Conservation (phyloP, 345 rosid genomes). For the Toxicodendron radicans region DNA sequence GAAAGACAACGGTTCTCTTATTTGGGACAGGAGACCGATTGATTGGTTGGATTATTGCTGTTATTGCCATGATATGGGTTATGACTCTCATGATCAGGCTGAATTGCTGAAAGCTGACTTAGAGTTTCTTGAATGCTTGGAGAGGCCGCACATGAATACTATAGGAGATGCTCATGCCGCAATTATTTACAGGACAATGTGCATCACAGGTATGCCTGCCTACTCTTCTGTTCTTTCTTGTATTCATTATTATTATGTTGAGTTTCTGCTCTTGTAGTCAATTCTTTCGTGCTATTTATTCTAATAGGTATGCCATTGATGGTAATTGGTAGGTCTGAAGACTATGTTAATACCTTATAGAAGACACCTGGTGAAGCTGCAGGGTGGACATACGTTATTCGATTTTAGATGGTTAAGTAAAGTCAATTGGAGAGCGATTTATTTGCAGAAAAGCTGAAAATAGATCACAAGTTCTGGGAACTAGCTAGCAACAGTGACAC, state of each 20-base stretch:
- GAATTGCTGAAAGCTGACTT: constrained; percentile 81
- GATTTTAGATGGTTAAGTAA: constrained; percentile 70
- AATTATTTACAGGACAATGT: constrained; percentile 80
- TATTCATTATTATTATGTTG: neutral
- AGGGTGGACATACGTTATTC: constrained; percentile 47
- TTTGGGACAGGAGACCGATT: constrained; percentile 94
- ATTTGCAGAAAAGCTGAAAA: constrained; percentile 51
- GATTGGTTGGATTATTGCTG: constrained; percentile 98
- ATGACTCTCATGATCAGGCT: constrained; percentile 88
- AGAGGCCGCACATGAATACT: constrained; percentile 56
- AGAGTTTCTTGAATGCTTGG: constrained; percentile 89
- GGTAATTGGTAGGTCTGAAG: constrained; percentile 79
- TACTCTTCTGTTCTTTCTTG: constrained; percentile 1
- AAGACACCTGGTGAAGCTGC: constrained; percentile 63
- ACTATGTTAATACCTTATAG: constrained; percentile 81
- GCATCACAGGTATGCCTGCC: constrained; percentile 62
- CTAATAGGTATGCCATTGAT: constrained; percentile 16
- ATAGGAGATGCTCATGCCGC: constrained; percentile 69
- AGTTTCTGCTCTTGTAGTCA: neutral
- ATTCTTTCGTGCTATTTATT: constrained; percentile 10
- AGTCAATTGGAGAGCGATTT: constrained; percentile 57
- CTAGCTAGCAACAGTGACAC: neutral
- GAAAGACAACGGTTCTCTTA: constrained; percentile 69
- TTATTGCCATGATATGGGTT: constrained; percentile 97
- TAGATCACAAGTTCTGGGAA: neutral